Base-by-base conservation (phyloP, 352 stramenopile genomes). In the Globisporangium sylvaticum region DNA sequence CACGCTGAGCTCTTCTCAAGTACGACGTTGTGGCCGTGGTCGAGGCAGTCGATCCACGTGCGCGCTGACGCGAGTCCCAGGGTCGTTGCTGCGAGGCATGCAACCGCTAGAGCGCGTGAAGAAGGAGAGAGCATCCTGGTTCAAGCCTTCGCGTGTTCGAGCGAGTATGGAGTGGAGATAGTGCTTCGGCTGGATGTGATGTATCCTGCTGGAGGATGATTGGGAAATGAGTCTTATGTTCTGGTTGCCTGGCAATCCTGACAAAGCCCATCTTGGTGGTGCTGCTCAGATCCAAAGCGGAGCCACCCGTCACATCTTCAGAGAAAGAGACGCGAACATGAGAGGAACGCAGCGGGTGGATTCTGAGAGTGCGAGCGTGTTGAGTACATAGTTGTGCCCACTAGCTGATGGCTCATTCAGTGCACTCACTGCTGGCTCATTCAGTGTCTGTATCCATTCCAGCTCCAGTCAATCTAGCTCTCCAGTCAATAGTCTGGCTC, bases 31-130 rank as follows among this genome's bases (percentile, higher is more conserved):
- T 72, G 71, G 55, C 69, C 69, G 44, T 73, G 70, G 60, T 81
- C 77, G 29, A 84, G 64, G 32, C 72, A 84, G 54, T 80, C 72
- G 22, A 82, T 70, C 74, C 77, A 84, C 4, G 62, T 72, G 31
- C 72, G 62, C 25, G 68, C 68, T 6, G 25, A 50, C 18, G 15
- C 20, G 29, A 57, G n/a, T 2, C 48, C 34, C 12, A 64, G 37
- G 5, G 31, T 34, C 3, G 56, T 24, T 7, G 29, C 29, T 10
- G 53, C 37, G 24, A 65, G 42, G 9, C 29, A 39, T 14, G 29
- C 18, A 39, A 42, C 29, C 20, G 25, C 9, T 9, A 60, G 20
- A 24, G 42, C 18, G 20, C 50, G 54, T 2, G 31, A 32, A n/a
- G 37, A 42, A 6, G 24, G 58, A 44, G 37, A 12, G 54, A 20